Evolutionary conservation across 345 rosid genomes (phyloP).

Genomic region (Salix udensis): DNA sequence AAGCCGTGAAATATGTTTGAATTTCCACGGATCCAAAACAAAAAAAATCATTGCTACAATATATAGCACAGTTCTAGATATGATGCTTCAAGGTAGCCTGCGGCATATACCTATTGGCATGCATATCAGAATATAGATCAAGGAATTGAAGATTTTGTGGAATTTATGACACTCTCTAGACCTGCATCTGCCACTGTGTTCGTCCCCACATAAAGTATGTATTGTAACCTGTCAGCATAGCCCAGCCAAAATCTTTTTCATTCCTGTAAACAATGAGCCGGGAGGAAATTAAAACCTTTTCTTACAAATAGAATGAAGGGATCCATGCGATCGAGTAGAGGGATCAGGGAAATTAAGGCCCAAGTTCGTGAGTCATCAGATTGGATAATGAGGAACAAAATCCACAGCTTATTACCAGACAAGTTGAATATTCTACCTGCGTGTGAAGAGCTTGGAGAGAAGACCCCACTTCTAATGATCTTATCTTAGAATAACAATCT

Average conservation of each 20-base stretch:
- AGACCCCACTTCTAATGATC: constrained; percentile 14
- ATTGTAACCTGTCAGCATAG: constrained; percentile 12
- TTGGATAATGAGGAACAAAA: constrained; percentile 27
- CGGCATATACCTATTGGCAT: background rate
- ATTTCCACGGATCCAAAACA: no score
- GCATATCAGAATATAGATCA: background rate
- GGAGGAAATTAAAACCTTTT: background rate
- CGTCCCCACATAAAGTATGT: constrained; percentile 26
- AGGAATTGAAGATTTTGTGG: background rate
- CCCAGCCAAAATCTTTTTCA: background rate
- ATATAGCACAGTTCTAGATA: background rate
- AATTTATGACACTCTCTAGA: background rate
- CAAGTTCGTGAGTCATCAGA: background rate
- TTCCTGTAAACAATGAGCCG: background rate
- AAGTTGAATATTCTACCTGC: constrained; percentile 36
- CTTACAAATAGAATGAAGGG: background rate
- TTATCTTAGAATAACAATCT: constrained; percentile 10
- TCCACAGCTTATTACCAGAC: constrained; percentile 18
- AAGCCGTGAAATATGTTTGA: rapidly evolving
- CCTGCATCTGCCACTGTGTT: background rate
- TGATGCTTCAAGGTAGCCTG: background rate
- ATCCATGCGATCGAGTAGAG: constrained; percentile 5
- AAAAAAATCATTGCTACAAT: background rate
- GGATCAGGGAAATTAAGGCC: background rate
- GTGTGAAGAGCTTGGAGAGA: background rate